phyloP scores from a whole-genome alignment of 2,329 filamentous ascomycete genomes.

The Clarireedia monteithiana region DNA sequence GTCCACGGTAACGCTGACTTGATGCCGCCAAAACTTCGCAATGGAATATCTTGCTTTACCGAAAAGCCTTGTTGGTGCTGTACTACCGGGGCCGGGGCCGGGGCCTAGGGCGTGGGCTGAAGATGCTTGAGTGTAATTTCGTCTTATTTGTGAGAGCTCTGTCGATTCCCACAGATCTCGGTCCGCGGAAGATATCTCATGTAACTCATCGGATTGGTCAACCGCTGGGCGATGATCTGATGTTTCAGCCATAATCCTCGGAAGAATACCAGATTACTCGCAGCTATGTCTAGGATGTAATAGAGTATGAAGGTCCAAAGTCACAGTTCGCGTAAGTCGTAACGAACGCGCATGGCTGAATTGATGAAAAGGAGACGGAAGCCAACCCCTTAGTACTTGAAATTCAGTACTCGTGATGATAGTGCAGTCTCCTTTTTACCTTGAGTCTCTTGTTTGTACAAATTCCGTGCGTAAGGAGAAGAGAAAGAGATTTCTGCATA shows the following conservation, averaged over 20 bases:
- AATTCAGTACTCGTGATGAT: no score
- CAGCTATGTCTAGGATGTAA: neutral
- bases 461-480: neutral
- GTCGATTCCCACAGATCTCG: constrained; percentile 23
- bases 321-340: neutral
- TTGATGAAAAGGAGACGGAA: neutral
- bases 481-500: neutral
- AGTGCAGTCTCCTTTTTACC: no score
- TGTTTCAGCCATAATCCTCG: constrained; percentile 5
- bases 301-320: neutral
- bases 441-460: no score
- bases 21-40: constrained; percentile 39
- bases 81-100: neutral
- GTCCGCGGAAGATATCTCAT: constrained; percentile 3
- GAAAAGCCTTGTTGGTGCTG: constrained; percentile 10
- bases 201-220: constrained; percentile 9
- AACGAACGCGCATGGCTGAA: neutral
- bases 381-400: no score
- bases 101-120: neutral
- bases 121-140: constrained; percentile 22
- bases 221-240: neutral
- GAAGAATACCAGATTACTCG: no score
- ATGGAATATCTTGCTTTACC: constrained; percentile 17
- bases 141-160: constrained; percentile 17
- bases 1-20: constrained; percentile 43